These are phyloP conservation scores for Aspergillus thermomutatus DNA, from an alignment of 2,329 filamentous ascomycete genomes.

Conservation along the genomic window DNA sequence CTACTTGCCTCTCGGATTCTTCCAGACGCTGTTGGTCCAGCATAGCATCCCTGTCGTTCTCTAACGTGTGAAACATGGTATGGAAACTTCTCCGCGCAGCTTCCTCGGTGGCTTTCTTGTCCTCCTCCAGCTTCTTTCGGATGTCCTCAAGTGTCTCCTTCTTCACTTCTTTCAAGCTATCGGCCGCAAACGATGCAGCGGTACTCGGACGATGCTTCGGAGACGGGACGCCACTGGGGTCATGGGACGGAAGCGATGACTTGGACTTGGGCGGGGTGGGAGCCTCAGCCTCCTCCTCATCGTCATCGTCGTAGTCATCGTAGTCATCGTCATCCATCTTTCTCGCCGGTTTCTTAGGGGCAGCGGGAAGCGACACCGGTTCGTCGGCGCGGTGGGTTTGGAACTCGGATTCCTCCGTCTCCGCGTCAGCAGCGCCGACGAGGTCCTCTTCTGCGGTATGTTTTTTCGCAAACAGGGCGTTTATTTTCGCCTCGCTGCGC, in stretches of 20 bases:
- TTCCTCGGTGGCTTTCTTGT: slow-evolving; percentile 85
- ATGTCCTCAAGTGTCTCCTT: slow-evolving; percentile 77
- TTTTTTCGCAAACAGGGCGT: slow-evolving; percentile 64
- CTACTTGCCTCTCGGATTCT: slow-evolving; percentile 91
- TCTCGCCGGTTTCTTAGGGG: slow-evolving; percentile 56
- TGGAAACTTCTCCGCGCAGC: slow-evolving; percentile 87
- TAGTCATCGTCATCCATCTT: slow-evolving; percentile 80
- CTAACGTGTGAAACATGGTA: slow-evolving; percentile 89
- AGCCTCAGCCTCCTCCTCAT: slow-evolving; percentile 52
- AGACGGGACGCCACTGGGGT: slow-evolving; percentile 60
- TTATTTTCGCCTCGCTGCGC: slow-evolving; percentile 72
- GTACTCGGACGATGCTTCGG: slow-evolving; percentile 67
- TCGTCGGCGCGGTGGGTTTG: slow-evolving; percentile 48
- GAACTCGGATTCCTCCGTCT: slow-evolving; percentile 34
- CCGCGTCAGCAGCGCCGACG: slow-evolving; percentile 48
- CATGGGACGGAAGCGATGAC: slow-evolving; percentile 51
- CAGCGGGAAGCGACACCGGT: slow-evolving; percentile 41
- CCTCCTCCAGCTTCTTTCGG: slow-evolving; percentile 88
- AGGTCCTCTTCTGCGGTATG: slow-evolving; percentile 25
- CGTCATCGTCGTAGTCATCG: slow-evolving; percentile 62
- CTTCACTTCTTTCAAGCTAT: slow-evolving; percentile 54
- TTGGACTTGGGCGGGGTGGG: slow-evolving; percentile 53
- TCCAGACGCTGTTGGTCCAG: slow-evolving; percentile 95
- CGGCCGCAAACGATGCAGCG: slow-evolving; percentile 60
- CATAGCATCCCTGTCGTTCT: slow-evolving; percentile 95